Evolutionary conservation across 2,329 filamentous ascomycete genomes (phyloP), one percentile per base, ranked within the genome.

Genomic region (Sphaerulina musiva): DNA sequence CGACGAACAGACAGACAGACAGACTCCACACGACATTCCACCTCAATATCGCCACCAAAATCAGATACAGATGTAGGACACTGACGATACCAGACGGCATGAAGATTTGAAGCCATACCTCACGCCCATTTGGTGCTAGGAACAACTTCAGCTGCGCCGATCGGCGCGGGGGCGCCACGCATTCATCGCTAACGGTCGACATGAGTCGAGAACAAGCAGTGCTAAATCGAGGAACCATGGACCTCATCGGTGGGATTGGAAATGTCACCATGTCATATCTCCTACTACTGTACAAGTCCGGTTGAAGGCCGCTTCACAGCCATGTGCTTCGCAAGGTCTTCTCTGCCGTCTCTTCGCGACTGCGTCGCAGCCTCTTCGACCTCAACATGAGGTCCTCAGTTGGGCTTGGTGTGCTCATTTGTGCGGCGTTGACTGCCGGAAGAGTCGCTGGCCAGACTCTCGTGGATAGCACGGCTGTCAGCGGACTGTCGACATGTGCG

Each of bases 401-500:
- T 34, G 50, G 36, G n/a, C 38, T 47, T 23, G 26, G 23, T 2
- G 2, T 45, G 41, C 48, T 51, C 48, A 23, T 45, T 6, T 38
- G 41, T 32, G 41, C 32, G 40, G 48, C 48, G 12, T 34, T 51
- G 26, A 23, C 39, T 2, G 12, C 29, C 48, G 31, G 12, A 17
- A 40, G 34, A 20, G 48, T 45, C 5, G 3, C 41, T 36, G 40
- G 29, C 6, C 48, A 51, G 41, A 44, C 41, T 9, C 2, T 45
- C 12, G 55, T 54, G 11, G 44, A 54, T 44, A 43, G 34, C 23
- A 40, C 51, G 47, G 55, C 48, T 39, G 41, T 54, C 46, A 46
- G 45, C 39, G 55, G 46, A 10, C 32, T 58, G 46, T 55, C 56
- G 32, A 8, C 50, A 20, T 58, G 56, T 38, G 56, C 53, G 46